phyloP scores from a whole-genome alignment of 2,329 filamentous ascomycete genomes.

The Dendrostoma leiphaemia region DNA sequence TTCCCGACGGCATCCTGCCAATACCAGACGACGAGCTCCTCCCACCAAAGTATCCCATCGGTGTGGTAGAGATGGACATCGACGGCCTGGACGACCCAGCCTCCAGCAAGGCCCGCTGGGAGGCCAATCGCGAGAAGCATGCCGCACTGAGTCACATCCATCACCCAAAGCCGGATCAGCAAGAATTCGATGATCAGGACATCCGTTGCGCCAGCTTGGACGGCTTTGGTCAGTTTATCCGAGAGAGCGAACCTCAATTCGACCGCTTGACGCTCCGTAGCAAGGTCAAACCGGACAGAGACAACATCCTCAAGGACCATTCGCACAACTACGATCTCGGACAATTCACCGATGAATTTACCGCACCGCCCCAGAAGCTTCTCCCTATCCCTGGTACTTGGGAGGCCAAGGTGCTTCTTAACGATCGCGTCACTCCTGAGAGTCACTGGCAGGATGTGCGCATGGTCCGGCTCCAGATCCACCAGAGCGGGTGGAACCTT shows the following conservation, averaged over 20 bases:
- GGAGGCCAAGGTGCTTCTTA: constrained; percentile 59
- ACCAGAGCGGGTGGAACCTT: constrained; percentile 11
- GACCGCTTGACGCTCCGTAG: constrained; percentile 21
- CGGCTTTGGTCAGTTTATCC: not conserved
- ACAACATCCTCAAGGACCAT: constrained; percentile 35
- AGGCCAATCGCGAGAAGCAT: constrained; percentile 19
- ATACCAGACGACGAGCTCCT: constrained; percentile 74
- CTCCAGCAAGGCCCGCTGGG: not conserved
- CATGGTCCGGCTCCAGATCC: constrained; percentile 62
- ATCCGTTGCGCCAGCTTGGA: constrained; percentile 6
- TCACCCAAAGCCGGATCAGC: constrained; percentile 13
- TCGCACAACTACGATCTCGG: constrained; percentile 31
- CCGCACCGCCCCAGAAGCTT: constrained; percentile 28
- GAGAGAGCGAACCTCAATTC: constrained; percentile 4
- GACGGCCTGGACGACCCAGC: not conserved
- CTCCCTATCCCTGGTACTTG: constrained; percentile 59
- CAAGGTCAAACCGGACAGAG: constrained; percentile 27
- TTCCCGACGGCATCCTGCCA: constrained; percentile 63
- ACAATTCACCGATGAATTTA: constrained; percentile 20
- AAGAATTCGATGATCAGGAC: constrained; percentile 21
- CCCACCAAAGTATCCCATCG: constrained; percentile 65
- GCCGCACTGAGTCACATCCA: constrained; percentile 25
- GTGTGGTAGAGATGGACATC: constrained; percentile 15
- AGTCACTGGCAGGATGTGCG: constrained; percentile 95
- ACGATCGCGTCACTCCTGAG: constrained; percentile 69